phyloP scores from a whole-genome alignment of 371 early-diverging fungal genomes.

The Mortierella sp. region DNA sequence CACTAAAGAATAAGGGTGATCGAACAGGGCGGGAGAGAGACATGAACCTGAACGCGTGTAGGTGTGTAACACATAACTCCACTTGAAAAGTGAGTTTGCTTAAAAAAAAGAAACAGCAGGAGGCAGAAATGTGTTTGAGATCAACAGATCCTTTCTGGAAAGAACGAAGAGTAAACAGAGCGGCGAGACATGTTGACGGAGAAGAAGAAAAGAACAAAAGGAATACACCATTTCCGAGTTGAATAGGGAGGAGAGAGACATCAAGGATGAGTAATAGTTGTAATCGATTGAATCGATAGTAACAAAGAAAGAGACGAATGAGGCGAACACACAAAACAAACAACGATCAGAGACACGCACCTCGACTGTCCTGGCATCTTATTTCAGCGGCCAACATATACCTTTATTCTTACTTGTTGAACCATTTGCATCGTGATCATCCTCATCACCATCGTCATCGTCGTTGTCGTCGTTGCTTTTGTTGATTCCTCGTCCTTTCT shows the following conservation, averaged over 20 bases:
- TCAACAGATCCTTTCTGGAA: not conserved
- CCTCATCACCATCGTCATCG: not conserved
- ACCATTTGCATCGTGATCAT: not conserved
- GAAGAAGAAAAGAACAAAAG: not conserved
- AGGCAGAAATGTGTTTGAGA: not conserved
- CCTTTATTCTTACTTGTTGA: not conserved
- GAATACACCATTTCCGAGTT: not conserved
- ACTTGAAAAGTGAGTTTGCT: not conserved
- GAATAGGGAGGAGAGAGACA: not conserved
- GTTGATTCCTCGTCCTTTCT: not conserved
- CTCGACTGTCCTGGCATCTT: too few species aligned
- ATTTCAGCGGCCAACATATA: not conserved
- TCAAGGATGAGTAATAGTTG: not conserved
- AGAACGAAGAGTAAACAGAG: not conserved
- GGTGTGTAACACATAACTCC: not conserved
- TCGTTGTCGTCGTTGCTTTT: not conserved
- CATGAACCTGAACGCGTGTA: not conserved
- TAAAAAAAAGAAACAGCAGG: not conserved
- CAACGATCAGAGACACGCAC: too few species aligned
- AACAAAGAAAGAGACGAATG: not conserved
- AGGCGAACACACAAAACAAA: too few species aligned
- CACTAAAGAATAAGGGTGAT: not conserved
- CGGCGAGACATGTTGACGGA: not conserved
- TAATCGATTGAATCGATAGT: not conserved
- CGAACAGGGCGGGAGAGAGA: not conserved